These are phyloP conservation scores for Blastocystis hominis DNA, from an alignment of 352 stramenopile genomes.

Conservation along the genomic window DNA sequence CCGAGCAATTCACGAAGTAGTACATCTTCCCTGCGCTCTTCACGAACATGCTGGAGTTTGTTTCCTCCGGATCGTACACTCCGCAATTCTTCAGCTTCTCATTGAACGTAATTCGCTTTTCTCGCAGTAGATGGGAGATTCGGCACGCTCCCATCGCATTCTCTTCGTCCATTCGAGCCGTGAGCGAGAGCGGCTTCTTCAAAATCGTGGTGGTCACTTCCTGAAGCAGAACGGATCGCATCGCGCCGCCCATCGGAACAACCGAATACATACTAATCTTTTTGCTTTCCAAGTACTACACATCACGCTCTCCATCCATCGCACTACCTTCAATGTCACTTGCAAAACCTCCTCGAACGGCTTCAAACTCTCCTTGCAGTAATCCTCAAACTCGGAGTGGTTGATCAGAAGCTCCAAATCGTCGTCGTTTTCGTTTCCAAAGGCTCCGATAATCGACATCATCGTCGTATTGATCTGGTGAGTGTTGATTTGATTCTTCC, in stretches of 20 bases:
- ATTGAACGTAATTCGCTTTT: neutral
- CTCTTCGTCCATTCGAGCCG: conserved; percentile 9
- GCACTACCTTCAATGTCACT: neutral
- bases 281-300: neutral
- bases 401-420: neutral
- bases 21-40: neutral
- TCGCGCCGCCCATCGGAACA: neutral
- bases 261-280: neutral
- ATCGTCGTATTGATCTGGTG: neutral
- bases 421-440: neutral
- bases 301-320: neutral
- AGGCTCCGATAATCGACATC: neutral
- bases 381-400: neutral
- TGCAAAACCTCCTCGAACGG: neutral
- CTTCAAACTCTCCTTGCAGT: neutral
- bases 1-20: neutral
- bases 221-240: neutral
- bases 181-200: neutral
- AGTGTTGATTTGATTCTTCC: neutral
- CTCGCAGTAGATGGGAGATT: neutral
- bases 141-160: neutral
- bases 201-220: neutral
- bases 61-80: neutral
- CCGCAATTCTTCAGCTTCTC: neutral
- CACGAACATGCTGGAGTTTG: neutral